Base-by-base conservation (phyloP, 164 flowering plant genomes). In the Macadamia tetraphylla region DNA sequence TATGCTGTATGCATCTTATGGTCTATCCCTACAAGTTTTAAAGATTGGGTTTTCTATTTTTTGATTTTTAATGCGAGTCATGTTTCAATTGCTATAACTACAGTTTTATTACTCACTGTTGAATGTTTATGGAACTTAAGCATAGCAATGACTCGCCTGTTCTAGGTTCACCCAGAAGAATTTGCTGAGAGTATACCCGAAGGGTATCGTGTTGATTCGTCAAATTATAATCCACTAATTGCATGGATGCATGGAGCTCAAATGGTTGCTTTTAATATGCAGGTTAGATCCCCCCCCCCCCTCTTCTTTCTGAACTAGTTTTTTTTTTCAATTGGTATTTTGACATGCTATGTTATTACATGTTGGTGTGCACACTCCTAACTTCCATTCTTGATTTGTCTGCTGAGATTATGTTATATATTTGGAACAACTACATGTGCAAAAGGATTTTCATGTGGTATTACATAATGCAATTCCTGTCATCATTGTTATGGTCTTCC, bases 181-280 rank as follows among this genome's bases (percentile, higher is more conserved):
- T 66, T 63, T 82, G 60, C 63, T 82, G 71, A 77, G 86, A 58
- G 76, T 82, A 53, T 82, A 67, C 35, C 86, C 86, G 35, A 82
- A 80, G 69, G 78, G 68, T 32, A 70, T 70, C 78, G 86, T 58
- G 13, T 82, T 46, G 73, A 76, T 67, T 82, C 86, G 44, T 82
- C 86, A 44, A 82, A 82, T 46, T 82, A 68, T 58, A 77, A 82
- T 64, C 83, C 86, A n/a, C 66, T 80, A 12, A 66, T 75, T 29
- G 86, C 82, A 18, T 82, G 86, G 86, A 77, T 73, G 71, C 79
- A 82, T 71, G 86, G 86, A 30, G 82, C 79, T 69, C 86, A 82
- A 64, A 78, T 82, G 86, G 86, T 82, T 18, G 85, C 85, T 11
- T 78, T 82, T 48, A 82, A 80, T 67, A 82, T 82, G 85, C 85